Evolutionary conservation across 2,329 filamentous ascomycete genomes (phyloP), one percentile per base, ranked within the genome.

Genomic region (Periconia macrospinosa): DNA sequence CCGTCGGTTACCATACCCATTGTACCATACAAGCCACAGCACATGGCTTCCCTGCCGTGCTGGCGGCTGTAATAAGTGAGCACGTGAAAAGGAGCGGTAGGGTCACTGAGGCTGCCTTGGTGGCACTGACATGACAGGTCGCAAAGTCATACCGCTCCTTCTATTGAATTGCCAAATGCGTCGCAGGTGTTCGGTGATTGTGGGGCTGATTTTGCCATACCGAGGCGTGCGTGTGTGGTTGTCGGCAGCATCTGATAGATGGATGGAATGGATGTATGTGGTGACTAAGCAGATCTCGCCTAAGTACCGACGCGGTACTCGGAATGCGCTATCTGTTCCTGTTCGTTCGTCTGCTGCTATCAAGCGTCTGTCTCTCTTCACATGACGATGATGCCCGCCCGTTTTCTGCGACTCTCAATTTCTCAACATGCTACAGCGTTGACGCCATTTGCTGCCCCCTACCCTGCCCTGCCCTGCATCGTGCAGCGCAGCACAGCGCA

Each of bases 81-180:
- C 53, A 55, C 53, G 53, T 55, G 53, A 55, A 55, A 52, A 17
- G 30, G 11, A 15, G n/a, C n/a, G n/a, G n/a, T 47, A 17, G 13
- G 7, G 13, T 3, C 33, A 37, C 6, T 14, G 11, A 10, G 11
- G 33, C 33, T n/a, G 15, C 33, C 5, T 13, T 37, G 6, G 6
- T 37, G 33, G 11, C 33, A 37, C 33, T 37, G 33, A 37, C 33
- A 37, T n/a, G n/a, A n/a, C n/a, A n/a, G 23, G 23, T 27, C 5
- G 5, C 3, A 8, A 27, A 8, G 23, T 8, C 23, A 27, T 8
- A 8, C 23, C 23, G 23, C 23, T 27, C 23, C 23, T 27, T 6
- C 11, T 13, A 6, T 6, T 14, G 33, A 3, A 37, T 37, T 37
- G 5, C 5, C 15, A 3, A n/a, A 37, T 37, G 15, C n/a, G 45